Percentiles rank a stretch among this genome's conserved stretches.
Evolutionary conservation across 257 asterid species (phyloP).

Genomic region (Penstemon barbatus): DNA sequence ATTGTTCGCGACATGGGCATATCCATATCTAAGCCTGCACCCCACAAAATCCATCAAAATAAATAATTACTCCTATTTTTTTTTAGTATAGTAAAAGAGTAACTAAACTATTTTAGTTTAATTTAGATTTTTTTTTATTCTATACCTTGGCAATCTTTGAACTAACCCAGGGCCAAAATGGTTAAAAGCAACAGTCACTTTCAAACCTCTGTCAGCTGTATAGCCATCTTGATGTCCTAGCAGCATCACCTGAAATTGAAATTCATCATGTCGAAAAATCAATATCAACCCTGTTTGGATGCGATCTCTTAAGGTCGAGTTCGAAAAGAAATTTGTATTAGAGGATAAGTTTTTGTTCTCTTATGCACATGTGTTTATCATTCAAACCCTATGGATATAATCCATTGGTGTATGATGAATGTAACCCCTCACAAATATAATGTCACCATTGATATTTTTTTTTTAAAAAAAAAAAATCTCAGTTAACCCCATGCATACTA

Average conservation of each 20-base stretch:
- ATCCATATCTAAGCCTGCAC: conserved; percentile 64
- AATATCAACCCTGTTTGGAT: too few species aligned
- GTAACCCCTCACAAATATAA: neutral
- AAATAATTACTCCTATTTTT: neutral
- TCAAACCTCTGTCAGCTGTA: conserved; percentile 54
- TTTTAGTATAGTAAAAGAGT: neutral
- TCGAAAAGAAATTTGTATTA: too few species aligned
- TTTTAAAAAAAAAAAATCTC: too few species aligned
- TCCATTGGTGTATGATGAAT: too few species aligned
- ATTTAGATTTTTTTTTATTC: neutral
- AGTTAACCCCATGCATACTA: too few species aligned
- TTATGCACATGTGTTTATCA: too few species aligned
- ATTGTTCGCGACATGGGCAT: conserved; percentile 69
- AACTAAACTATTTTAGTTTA: neutral
- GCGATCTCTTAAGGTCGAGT: too few species aligned
- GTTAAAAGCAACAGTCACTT: conserved; percentile 67
- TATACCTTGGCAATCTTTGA: conserved; percentile 73
- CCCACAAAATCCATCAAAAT: neutral
- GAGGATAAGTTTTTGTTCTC: too few species aligned
- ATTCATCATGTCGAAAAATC: neutral
- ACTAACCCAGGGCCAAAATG: conserved; percentile 71
- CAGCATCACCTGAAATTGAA: conserved; percentile 60
- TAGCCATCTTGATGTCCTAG: conserved; percentile 63
- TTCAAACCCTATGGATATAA: too few species aligned
- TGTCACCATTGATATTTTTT: neutral